Evolutionary conservation across 1,284 basidiomycete species (phyloP).

Genomic region (Clitocybe nebularis): DNA sequence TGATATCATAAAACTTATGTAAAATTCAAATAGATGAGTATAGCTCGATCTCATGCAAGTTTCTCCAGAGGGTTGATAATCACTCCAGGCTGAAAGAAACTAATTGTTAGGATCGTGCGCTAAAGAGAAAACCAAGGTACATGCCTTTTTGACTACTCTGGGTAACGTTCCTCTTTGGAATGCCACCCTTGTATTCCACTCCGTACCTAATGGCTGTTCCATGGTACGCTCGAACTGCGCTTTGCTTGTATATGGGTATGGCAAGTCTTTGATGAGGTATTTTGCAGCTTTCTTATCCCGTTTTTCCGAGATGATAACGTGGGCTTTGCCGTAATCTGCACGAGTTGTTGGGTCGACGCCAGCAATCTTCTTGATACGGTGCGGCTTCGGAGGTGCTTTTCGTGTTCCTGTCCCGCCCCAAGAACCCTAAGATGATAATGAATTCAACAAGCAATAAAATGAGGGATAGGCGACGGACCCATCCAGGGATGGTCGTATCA

Average conservation of each 20-base stretch:
- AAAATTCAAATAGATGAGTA: neutral
- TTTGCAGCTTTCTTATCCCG: conserved; percentile 90
- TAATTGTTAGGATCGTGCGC: conserved; percentile 9
- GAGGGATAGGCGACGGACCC: conserved; percentile 26
- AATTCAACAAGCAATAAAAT: neutral
- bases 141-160: conserved; percentile 80
- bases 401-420: conserved; percentile 85
- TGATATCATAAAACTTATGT: too few relatives aligned
- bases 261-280: conserved; percentile 86
- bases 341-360: conserved; percentile 78
- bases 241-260: conserved; percentile 89
- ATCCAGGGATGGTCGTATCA: conserved; percentile 96
- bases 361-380: conserved; percentile 69
- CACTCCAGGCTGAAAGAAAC: conserved; percentile 55
- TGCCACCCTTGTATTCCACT: conserved; percentile 92
- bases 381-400: conserved; percentile 53
- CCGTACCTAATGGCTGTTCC: conserved; percentile 77
- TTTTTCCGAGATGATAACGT: conserved; percentile 94
- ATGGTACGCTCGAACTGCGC: conserved; percentile 88
- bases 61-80: conserved; percentile 75
- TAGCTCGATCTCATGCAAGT: conserved; percentile 28
- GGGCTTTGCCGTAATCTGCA: conserved; percentile 78
- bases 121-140: conserved; percentile 18
- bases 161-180: conserved; percentile 86
- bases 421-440: conserved; percentile 55